These are phyloP conservation scores for Aspergillus bertholletiae DNA, from an alignment of 495 filamentous ascomycete species.

Conservation along the genomic window DNA sequence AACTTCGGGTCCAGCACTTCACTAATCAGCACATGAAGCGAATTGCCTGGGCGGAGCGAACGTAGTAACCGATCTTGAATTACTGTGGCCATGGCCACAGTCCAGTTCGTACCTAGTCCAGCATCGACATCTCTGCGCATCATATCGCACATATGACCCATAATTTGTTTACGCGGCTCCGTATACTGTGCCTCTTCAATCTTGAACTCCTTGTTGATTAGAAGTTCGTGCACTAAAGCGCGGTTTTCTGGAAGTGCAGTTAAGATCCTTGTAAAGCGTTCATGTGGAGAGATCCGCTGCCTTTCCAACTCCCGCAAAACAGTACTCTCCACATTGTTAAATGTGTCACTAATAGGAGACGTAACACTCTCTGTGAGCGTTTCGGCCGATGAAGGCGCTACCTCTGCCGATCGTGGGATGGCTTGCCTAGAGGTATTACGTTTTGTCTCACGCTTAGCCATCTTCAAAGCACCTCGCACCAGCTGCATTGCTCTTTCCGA, in stretches of 20 bases:
- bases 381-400: constrained; percentile 29
- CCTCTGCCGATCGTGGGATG: constrained; percentile 48
- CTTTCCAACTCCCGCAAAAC: constrained; percentile 37
- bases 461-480: constrained; percentile 77
- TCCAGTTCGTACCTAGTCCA: constrained; percentile 69
- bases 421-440: constrained; percentile 54
- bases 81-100: constrained; percentile 79
- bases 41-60: constrained; percentile 73
- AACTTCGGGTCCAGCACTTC: constrained; percentile 80
- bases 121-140: constrained; percentile 73
- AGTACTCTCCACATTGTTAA: constrained; percentile 36
- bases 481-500: constrained; percentile 75
- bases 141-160: constrained; percentile 65
- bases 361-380: constrained; percentile 39
- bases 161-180: constrained; percentile 47
- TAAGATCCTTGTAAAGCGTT: constrained; percentile 50
- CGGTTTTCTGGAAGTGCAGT: constrained; percentile 79
- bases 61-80: constrained; percentile 80
- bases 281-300: constrained; percentile 35
- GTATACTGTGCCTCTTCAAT: constrained; percentile 52
- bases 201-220: constrained; percentile 81
- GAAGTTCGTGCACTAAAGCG: constrained; percentile 82
- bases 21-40: constrained; percentile 77
- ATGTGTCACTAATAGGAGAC: constrained; percentile 45
- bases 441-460: constrained; percentile 69